Evolutionary conservation across 768 basidiomycete genomes (phyloP).

Genomic region (Postia placenta): DNA sequence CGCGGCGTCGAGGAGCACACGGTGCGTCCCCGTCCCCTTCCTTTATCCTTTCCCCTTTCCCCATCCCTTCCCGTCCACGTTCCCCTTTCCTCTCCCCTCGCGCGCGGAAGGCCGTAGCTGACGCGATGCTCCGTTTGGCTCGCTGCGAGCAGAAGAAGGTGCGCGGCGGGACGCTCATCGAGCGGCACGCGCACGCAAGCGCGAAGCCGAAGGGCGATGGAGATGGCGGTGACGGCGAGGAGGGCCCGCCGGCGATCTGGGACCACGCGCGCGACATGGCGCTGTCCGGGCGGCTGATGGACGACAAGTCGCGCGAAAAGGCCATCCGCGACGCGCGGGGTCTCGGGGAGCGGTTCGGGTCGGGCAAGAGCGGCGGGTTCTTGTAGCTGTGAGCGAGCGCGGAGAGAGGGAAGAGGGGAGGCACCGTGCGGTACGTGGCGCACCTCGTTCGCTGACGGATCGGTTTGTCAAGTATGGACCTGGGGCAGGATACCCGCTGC

Average conservation of each 20-base stretch:
- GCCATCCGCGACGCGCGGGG: slow-evolving; percentile 78
- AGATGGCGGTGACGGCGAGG: slow-evolving; percentile 37
- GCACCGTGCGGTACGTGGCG: no score
- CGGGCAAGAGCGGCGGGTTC: slow-evolving; percentile 64
- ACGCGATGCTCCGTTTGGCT: background rate
- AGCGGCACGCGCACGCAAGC: slow-evolving; percentile 44
- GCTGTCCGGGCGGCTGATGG: slow-evolving; percentile 82
- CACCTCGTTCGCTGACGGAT: no score
- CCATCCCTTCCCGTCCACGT: no score
- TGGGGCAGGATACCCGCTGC: no score
- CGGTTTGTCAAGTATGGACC: no score
- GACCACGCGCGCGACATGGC: slow-evolving; percentile 91
- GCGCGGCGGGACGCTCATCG: slow-evolving; percentile 19
- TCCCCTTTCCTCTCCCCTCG: no score
- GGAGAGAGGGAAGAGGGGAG: no score
- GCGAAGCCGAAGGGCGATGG: slow-evolving; percentile 23
- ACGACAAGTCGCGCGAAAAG: slow-evolving; percentile 72
- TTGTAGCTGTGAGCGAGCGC: no score
- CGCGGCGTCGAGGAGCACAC: slow-evolving; percentile 76
- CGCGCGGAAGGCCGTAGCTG: background rate
- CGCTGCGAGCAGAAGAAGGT: slow-evolving; percentile 23
- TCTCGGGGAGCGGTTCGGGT: slow-evolving; percentile 79
- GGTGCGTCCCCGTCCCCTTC: slow-evolving; percentile 33
- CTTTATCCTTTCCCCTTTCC: background rate
- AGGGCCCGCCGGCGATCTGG: slow-evolving; percentile 72